Evolutionary conservation across 169 alveolate species (phyloP), one percentile per base, ranked within the genome.

Genomic region (Ichthyophthirius multifiliis): DNA sequence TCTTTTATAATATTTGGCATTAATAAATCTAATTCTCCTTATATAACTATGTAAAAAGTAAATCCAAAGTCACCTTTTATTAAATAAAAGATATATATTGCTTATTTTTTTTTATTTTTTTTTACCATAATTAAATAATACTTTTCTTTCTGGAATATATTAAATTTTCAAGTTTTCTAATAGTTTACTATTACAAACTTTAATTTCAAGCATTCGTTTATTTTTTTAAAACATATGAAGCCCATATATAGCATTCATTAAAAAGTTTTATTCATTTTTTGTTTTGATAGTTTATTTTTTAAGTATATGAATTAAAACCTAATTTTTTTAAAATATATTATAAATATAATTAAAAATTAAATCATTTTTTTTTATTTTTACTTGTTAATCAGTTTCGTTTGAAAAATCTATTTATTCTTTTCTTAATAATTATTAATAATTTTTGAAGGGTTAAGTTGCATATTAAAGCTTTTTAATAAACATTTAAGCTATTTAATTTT

Each of bases 31-130:
- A n/a, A n/a, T n/a, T n/a, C n/a, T n/a, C n/a, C n/a, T n/a, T n/a
- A n/a, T n/a, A n/a, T n/a, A n/a, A 55, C 71, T 16, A 55, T 55
- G 71, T 55, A 55, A n/a, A 27, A 55, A 55, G 71, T 55, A 23
- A 27, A 55, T 6, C 71, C 71, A 55, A 55, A 55, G 16, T 55
- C 71, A 55, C 71, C 71, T 55, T 27, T 20, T 55, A 27, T 55
- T 1, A 5, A 5, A 46, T 5, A 10, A 46, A 46, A 46, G 23
- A 13, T n/a, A 0, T 20, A 46, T 46, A 20, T 46, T 20, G 23
- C 23, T 46, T 46, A 46, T 20, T 46, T 12, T 2, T 5, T 46
- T 46, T 12, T 7, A 46, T 55, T 16, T 27, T 4, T 16, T 27
- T 5, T 15, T 55, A 55, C 71, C 71, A 55, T 55, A 55, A 55